Evolutionary conservation across 176 grass and related monocot genomes (phyloP).

Genomic region (Musa schizocarpa): DNA sequence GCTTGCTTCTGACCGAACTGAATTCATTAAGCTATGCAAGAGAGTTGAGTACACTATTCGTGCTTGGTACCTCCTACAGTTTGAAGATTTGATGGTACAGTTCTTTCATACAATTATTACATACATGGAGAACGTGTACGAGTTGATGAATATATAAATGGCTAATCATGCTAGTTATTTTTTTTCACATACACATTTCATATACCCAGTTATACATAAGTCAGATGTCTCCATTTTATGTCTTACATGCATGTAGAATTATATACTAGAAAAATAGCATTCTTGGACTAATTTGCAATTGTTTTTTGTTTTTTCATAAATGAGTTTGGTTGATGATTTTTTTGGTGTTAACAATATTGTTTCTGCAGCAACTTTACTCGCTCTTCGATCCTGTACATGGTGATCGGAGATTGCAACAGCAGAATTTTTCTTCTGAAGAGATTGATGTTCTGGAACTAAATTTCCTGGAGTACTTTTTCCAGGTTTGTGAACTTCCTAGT

Average conservation of each 20-base stretch:
- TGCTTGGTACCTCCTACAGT: slow-evolving; percentile 95
- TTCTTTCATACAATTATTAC: neutral
- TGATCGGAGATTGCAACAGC: slow-evolving; percentile 55
- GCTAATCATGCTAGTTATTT: neutral
- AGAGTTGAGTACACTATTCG: slow-evolving; percentile 88
- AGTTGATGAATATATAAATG: neutral
- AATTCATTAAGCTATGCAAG: slow-evolving; percentile 93
- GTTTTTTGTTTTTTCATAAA: neutral
- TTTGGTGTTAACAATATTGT: neutral
- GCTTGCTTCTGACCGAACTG: slow-evolving; percentile 46
- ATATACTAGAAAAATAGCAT: neutral
- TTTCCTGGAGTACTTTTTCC: slow-evolving; percentile 75
- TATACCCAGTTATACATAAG: neutral
- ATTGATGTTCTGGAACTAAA: slow-evolving; percentile 72
- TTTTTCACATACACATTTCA: neutral
- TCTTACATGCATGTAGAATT: neutral
- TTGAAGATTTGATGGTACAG: slow-evolving; percentile 96
- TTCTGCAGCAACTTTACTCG: slow-evolving; percentile 63
- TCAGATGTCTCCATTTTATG: neutral
- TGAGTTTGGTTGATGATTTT: neutral
- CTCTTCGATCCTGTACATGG: slow-evolving; percentile 83
- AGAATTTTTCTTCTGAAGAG: slow-evolving; percentile 52
- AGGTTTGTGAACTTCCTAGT: slow-evolving; percentile 31
- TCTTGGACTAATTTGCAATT: neutral
- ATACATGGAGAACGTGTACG: neutral